Evolutionary conservation across 345 rosid species (phyloP).

Genomic region (Sapria himalayana): DNA sequence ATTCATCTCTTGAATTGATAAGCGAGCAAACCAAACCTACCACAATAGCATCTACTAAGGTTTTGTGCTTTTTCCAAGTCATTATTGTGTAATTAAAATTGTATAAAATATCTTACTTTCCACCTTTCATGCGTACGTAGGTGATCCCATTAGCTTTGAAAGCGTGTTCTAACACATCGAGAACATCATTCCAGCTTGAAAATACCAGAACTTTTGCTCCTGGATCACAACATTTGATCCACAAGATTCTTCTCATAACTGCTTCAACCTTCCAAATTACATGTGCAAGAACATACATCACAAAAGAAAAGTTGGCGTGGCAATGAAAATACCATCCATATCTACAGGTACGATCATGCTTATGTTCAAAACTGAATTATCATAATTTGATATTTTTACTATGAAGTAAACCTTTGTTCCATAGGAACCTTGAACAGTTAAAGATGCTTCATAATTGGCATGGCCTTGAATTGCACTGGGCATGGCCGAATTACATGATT

Average conservation of each 20-base stretch:
- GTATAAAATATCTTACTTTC: slow-evolving; percentile 33
- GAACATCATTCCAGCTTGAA: slow-evolving; percentile 98
- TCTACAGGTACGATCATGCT: no score
- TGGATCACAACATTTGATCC: slow-evolving; percentile 59
- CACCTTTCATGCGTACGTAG: slow-evolving; percentile 78
- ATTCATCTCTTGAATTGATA: no score
- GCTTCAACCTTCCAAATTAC: slow-evolving; percentile 96
- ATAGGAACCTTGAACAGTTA: slow-evolving; percentile 69
- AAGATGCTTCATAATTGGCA: slow-evolving; percentile 31
- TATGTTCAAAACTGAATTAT: no score
- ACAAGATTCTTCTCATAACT: slow-evolving; percentile 62
- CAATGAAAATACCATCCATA: no score
- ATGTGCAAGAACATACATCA: not conserved
- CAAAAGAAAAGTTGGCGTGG: not conserved
- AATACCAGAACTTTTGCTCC: slow-evolving; percentile 76
- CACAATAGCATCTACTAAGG: no score
- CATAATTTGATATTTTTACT: no score
- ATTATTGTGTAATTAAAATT: no score
- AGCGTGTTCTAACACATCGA: slow-evolving; percentile 84
- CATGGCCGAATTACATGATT: slow-evolving; percentile 11
- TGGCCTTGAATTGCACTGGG: slow-evolving; percentile 20
- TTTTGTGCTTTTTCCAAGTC: no score
- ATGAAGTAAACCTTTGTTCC: slow-evolving; percentile 63
- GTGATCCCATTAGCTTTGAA: slow-evolving; percentile 45
- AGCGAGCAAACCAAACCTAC: no score